Conservation (phyloP, 23 red algal species). For the Porphyridium purpureum region DNA sequence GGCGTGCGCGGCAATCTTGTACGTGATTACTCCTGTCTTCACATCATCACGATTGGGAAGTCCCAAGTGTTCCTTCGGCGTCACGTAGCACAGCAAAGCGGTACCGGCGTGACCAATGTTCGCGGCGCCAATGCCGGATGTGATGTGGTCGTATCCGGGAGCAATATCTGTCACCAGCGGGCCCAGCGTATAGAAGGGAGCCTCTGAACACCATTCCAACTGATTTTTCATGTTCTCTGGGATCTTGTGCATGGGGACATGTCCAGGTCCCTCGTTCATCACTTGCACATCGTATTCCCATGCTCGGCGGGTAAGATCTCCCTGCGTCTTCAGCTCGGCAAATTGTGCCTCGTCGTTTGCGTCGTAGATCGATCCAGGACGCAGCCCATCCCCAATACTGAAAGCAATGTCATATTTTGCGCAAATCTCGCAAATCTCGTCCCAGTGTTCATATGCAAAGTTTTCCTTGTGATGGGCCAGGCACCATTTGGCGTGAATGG, state of each 20-base stretch:
- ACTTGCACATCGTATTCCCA: slow-evolving; percentile 96
- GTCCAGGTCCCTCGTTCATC: slow-evolving; percentile 99
- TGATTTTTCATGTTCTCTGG: slow-evolving; percentile 94
- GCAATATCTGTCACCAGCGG: slow-evolving; percentile 91
- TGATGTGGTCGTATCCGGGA: slow-evolving; percentile 92
- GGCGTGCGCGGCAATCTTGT: slow-evolving; percentile 97
- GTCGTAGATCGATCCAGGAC: slow-evolving; percentile 85
- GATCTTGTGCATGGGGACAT: slow-evolving; percentile 98
- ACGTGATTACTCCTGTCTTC: slow-evolving; percentile 83
- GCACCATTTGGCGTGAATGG: slow-evolving; percentile 97
- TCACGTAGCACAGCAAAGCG: slow-evolving; percentile 93
- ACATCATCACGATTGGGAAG: slow-evolving; percentile 95
- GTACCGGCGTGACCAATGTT: slow-evolving; percentile 82
- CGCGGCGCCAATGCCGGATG: slow-evolving; percentile 87
- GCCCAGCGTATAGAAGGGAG: slow-evolving; percentile 97
- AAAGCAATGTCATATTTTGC: slow-evolving; percentile 93
- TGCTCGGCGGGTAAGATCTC: slow-evolving; percentile 85
- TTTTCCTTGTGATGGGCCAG: slow-evolving; percentile 95
- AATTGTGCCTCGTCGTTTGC: slow-evolving; percentile 98
- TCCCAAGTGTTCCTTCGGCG: slow-evolving; percentile 96
- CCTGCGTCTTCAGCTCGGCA: slow-evolving; percentile 90
- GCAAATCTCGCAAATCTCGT: slow-evolving; percentile 97
- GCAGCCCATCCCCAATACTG: slow-evolving; percentile 95
- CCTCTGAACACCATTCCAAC: slow-evolving; percentile 85
- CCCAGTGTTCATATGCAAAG: slow-evolving; percentile 99